A percentile compares a stretch with the other conserved stretches of the same genome.
Conservation (phyloP, 2,329 filamentous ascomycete genomes). For the Albophoma yamanashiensis region DNA sequence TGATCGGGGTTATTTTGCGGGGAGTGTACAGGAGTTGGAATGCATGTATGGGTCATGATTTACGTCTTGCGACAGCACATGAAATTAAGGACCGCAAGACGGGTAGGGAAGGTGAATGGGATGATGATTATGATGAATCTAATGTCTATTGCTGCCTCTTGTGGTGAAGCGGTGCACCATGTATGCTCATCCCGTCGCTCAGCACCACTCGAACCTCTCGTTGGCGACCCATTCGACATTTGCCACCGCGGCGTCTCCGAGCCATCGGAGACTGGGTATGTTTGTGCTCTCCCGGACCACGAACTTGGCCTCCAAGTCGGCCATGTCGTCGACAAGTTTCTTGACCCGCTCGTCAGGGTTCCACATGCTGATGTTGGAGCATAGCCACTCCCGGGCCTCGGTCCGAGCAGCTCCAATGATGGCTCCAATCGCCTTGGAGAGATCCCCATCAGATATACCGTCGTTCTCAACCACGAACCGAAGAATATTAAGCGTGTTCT, state of each 20-base stretch:
- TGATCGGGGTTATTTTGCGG: neutral
- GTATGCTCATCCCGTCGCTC: slow-evolving; percentile 5
- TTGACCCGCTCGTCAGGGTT: slow-evolving; percentile 54
- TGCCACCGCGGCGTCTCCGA: slow-evolving; percentile 39
- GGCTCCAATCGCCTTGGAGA: slow-evolving; percentile 44
- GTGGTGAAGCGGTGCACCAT: neutral
- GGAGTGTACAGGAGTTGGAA: slow-evolving; percentile 1
- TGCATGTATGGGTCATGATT: slow-evolving; percentile 1
- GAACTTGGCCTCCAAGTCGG: slow-evolving; percentile 36
- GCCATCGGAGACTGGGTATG: slow-evolving; percentile 65
- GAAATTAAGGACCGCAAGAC: neutral
- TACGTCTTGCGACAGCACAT: slow-evolving; percentile 3
- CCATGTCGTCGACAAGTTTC: slow-evolving; percentile 30
- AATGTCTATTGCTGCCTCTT: neutral
- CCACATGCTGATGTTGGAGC: slow-evolving; percentile 69
- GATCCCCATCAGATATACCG: slow-evolving; percentile 24
- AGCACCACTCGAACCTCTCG: slow-evolving; percentile 75
- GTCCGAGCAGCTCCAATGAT: slow-evolving; percentile 56
- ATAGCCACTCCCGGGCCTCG: slow-evolving; percentile 62
- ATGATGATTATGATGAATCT: slow-evolving; percentile 1
- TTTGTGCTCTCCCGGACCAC: slow-evolving; percentile 53
- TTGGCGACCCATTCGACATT: slow-evolving; percentile 62
- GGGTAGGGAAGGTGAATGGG: neutral
- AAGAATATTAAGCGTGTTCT: slow-evolving; percentile 60
- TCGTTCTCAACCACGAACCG: slow-evolving; percentile 55